Conservation (phyloP, 805 yeast genomes). For the Grigorovia jiainica region DNA sequence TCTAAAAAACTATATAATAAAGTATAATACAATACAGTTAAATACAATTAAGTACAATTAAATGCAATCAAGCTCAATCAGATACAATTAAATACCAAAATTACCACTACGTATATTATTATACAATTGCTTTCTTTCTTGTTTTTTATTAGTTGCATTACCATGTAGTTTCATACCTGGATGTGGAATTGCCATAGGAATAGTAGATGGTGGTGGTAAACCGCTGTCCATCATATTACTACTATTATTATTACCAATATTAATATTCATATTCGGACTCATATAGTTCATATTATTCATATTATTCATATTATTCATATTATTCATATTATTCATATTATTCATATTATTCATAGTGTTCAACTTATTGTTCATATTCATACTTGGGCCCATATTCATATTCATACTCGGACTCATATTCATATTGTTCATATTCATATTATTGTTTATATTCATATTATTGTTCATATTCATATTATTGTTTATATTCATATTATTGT, state of each 20-base stretch:
- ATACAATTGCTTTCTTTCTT: conserved; percentile 49
- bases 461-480: neutral
- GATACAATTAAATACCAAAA: conserved; percentile 48
- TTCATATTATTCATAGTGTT: too few relatives aligned
- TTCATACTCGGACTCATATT: neutral
- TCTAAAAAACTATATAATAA: neutral
- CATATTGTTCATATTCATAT: neutral
- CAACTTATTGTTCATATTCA: too few relatives aligned
- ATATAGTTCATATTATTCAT: neutral
- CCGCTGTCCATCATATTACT: neutral
- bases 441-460: neutral
- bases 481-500: too few relatives aligned
- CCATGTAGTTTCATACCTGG: conserved; percentile 39
- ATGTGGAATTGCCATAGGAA: conserved; percentile 5
- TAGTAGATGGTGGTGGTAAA: conserved; percentile 4
- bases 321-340: too few relatives aligned
- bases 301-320: too few relatives aligned
- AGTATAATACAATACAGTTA: too few relatives aligned
- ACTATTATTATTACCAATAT: neutral
- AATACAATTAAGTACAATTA: too few relatives aligned
- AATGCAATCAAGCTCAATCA: too few relatives aligned
- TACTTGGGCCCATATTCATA: neutral
- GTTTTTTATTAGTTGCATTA: conserved; percentile 26
- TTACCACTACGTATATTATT: conserved; percentile 56
- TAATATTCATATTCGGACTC: neutral